A percentile compares a stretch with the other conserved stretches of the same genome.
phyloP scores from a whole-genome alignment of 371 early-diverging fungal genomes.

The Mortierella sp. region DNA sequence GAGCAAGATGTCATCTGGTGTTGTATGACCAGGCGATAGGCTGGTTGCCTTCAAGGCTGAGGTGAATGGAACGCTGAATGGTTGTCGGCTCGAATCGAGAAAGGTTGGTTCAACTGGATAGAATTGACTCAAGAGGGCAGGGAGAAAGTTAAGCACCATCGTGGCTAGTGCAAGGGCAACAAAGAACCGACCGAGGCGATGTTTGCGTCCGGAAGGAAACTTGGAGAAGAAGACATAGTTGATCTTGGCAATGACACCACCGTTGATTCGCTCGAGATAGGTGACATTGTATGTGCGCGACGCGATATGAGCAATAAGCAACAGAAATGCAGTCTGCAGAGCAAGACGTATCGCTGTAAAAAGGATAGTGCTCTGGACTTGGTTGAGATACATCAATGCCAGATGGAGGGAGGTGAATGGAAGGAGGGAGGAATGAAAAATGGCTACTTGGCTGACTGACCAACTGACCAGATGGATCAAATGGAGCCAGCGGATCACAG shows the following conservation, averaged over 20 bases:
- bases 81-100: background rate
- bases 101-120: background rate
- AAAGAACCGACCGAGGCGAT: background rate
- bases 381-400: too few relatives aligned
- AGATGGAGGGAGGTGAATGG: background rate
- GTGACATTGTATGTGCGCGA: conserved; percentile 7
- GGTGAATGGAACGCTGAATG: background rate
- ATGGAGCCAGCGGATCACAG: too few relatives aligned
- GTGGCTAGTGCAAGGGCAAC: background rate
- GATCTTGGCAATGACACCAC: background rate
- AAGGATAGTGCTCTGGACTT: too few relatives aligned
- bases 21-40: background rate
- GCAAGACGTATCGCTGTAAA: background rate
- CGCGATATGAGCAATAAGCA: conserved; percentile 9
- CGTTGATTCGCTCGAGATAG: conserved; percentile 8
- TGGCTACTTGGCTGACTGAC: too few relatives aligned
- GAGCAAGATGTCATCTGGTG: background rate
- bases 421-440: too few relatives aligned
- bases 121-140: background rate
- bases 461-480: too few relatives aligned
- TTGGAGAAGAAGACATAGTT: conserved; percentile 7
- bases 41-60: background rate
- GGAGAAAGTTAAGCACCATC: background rate
- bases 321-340: background rate
- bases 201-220: background rate